These are phyloP conservation scores for Geotrichum carabidarum DNA, from an alignment of 1,139 yeast species.

Conservation along the genomic window DNA sequence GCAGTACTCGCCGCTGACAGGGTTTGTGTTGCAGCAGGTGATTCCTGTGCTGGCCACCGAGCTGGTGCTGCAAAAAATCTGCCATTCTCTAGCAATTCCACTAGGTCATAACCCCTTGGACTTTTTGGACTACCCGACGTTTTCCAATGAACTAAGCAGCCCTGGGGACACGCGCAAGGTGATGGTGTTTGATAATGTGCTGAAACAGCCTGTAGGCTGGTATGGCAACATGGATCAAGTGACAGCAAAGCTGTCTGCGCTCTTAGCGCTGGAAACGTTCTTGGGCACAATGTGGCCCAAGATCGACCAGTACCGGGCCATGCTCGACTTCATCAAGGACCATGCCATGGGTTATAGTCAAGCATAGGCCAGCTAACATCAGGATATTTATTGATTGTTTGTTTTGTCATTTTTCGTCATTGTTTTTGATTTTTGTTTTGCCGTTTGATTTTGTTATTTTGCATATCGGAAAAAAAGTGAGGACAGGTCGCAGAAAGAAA, in stretches of 20 bases:
- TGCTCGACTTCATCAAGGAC: background rate
- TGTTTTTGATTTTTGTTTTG: too few species aligned
- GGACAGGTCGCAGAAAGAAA: too few species aligned
- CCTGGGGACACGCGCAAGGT: background rate
- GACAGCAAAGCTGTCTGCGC: background rate
- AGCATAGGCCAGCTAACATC: background rate
- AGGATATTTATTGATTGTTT: too few species aligned
- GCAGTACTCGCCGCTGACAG: conserved; percentile 4
- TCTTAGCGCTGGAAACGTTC: background rate
- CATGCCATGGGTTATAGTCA: background rate
- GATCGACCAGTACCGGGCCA: background rate
- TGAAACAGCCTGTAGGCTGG: background rate
- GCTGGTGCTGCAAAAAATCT: background rate
- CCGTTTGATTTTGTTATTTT: too few species aligned
- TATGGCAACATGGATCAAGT: background rate
- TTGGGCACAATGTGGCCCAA: background rate
- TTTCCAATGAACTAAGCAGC: background rate
- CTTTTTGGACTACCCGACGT: background rate
- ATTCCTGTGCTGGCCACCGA: conserved; percentile 5
- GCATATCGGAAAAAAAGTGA: too few species aligned
- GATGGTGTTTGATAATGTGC: too few species aligned
- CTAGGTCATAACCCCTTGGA: background rate
- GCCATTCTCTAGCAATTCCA: background rate
- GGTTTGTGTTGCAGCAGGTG: background rate
- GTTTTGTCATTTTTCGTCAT: background rate